Percentiles rank a stretch among this genome's conserved stretches.
Evolutionary conservation across 176 grass and related monocot genomes (phyloP).

Genomic region (Tillandsia leiboldiana): DNA sequence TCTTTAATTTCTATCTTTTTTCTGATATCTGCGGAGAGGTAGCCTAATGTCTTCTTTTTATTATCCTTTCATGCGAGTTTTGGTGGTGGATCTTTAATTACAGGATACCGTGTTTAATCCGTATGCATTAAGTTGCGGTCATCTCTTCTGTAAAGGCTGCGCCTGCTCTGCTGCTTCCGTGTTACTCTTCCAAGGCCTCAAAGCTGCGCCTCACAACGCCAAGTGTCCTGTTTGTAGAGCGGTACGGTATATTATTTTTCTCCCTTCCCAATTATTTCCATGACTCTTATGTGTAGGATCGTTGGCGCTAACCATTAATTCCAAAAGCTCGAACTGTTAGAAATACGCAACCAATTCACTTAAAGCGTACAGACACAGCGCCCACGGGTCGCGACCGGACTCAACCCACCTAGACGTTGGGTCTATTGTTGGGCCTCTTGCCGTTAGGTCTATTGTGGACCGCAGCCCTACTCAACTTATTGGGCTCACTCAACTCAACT

Average conservation of each 20-base stretch:
- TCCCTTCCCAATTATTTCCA: background rate
- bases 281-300: no score
- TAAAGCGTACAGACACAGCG: no score
- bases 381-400: no score
- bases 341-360: no score
- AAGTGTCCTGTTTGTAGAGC: slow-evolving; percentile 63
- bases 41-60: background rate
- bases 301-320: no score
- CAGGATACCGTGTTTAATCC: slow-evolving; percentile 67
- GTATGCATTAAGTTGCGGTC: slow-evolving; percentile 54
- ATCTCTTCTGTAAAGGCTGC: slow-evolving; percentile 64
- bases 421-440: no score
- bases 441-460: no score
- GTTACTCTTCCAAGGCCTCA: slow-evolving; percentile 62
- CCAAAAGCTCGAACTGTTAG: no score
- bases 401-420: no score
- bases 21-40: background rate
- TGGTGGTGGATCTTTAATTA: background rate
- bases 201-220: slow-evolving; percentile 25
- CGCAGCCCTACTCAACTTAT: no score
- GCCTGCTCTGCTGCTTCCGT: slow-evolving; percentile 60
- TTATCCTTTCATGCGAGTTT: background rate
- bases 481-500: no score
- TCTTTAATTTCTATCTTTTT: slow-evolving; percentile 12
- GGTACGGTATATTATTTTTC: slow-evolving; percentile 10